These are phyloP conservation scores for Knufia fluminis DNA, from an alignment of 2,329 filamentous ascomycete genomes.

Conservation along the genomic window DNA sequence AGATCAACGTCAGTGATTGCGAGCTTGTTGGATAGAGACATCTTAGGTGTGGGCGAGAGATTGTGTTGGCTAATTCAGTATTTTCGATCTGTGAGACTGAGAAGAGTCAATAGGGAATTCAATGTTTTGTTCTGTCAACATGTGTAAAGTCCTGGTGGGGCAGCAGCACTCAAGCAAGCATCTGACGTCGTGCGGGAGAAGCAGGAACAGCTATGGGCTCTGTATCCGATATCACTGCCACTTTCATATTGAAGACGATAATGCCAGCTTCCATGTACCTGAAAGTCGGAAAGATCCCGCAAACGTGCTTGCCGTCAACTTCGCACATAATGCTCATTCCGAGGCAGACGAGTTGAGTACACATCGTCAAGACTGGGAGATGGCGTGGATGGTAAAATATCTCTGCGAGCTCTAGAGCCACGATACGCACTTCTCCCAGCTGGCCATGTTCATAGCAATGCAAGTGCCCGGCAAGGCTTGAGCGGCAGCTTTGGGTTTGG, in stretches of 20 bases:
- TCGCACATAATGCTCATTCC: not conserved
- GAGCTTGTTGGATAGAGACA: constrained; percentile 99
- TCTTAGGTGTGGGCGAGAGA: no score
- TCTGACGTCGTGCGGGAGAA: not conserved
- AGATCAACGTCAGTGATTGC: constrained; percentile 93
- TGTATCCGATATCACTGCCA: not conserved
- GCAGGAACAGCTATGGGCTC: not conserved
- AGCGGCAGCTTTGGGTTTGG: no score
- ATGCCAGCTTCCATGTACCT: not conserved
- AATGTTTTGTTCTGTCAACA: not conserved
- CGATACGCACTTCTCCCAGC: no score
- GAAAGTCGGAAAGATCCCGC: not conserved
- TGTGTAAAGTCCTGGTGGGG: not conserved
- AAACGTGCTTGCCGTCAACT: not conserved
- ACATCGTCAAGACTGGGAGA: no score
- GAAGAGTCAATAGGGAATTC: not conserved
- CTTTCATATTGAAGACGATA: not conserved
- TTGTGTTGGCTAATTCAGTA: no score
- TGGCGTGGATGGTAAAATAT: no score
- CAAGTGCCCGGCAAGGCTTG: no score
- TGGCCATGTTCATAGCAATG: no score
- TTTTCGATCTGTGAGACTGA: not conserved
- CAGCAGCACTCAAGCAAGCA: not conserved
- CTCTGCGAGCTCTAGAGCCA: no score
- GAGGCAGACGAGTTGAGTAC: no score